Evolutionary conservation across 768 basidiomycete species (phyloP).

Genomic region (Candolleomyces eurysporus): DNA sequence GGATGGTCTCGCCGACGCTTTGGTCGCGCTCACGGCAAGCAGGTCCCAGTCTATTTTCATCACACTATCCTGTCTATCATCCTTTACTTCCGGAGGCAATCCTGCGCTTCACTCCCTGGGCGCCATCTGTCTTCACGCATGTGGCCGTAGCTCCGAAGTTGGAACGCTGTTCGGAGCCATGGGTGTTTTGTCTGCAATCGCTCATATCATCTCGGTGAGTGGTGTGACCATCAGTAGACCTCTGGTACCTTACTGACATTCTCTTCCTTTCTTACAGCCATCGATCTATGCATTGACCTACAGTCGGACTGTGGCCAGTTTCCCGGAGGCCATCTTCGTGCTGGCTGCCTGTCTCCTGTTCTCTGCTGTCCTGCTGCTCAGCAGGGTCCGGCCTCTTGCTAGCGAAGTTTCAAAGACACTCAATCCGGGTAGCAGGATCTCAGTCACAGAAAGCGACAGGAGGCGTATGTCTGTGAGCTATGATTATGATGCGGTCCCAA

Average conservation of each 20-base stretch:
- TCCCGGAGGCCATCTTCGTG: conserved; percentile 68
- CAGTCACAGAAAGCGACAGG: neutral
- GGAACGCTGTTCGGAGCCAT: conserved; percentile 73
- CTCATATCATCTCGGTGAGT: conserved; percentile 59
- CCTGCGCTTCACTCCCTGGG: conserved; percentile 70
- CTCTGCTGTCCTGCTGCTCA: conserved; percentile 45
- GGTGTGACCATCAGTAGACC: neutral
- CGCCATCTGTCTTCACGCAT: conserved; percentile 63
- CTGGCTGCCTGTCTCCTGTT: conserved; percentile 56
- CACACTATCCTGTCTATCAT: conserved; percentile 57
- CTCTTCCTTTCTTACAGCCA: conserved; percentile 43
- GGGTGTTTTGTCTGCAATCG: conserved; percentile 63
- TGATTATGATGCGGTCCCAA: conserved; percentile 5
- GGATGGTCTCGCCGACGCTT: conserved; percentile 61
- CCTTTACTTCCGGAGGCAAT: conserved; percentile 65
- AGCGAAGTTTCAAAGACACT: conserved; percentile 18
- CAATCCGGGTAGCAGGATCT: neutral
- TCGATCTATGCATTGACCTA: conserved; percentile 68
- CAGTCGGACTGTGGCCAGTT: conserved; percentile 57
- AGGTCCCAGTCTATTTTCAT: conserved; percentile 55
- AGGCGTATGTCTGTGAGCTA: neutral
- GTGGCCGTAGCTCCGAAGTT: conserved; percentile 41
- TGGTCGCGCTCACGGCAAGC: conserved; percentile 53
- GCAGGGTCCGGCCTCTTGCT: conserved; percentile 28
- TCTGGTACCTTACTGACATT: neutral